These are phyloP conservation scores for Chrysopogon serrulatus DNA, from an alignment of 176 grass and related monocot species.

Conservation along the genomic window DNA sequence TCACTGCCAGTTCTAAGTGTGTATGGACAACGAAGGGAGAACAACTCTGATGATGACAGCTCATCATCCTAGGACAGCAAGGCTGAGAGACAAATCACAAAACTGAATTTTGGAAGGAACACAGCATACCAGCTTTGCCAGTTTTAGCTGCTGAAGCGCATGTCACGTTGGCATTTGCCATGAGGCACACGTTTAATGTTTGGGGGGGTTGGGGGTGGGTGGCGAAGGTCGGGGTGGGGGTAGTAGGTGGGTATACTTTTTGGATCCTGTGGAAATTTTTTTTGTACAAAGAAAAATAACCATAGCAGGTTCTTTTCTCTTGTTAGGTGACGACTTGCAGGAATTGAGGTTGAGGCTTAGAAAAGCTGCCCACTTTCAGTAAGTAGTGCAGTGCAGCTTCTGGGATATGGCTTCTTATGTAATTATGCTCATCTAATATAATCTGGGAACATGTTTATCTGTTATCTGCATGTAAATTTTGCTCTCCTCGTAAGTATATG, in stretches of 20 bases:
- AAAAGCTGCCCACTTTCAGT: conserved; percentile 13
- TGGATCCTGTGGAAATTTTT: conserved; percentile 14
- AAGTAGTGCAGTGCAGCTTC: conserved; percentile 4
- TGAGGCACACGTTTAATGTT: conserved; percentile 6
- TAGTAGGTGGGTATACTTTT: conserved; percentile 20
- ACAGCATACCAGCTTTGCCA: conserved; percentile 1
- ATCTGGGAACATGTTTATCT: not conserved
- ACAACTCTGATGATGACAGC: conserved; percentile 72
- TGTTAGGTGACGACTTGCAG: conserved; percentile 22
- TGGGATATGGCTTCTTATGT: conserved; percentile 12
- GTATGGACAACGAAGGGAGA: conserved; percentile 43
- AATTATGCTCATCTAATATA: conserved; percentile 16
- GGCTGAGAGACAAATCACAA: not conserved
- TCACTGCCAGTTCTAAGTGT: conserved; percentile 59
- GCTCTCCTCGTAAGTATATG: not conserved
- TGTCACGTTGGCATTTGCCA: conserved; percentile 9
- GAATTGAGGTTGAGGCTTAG: conserved; percentile 13
- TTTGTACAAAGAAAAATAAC: conserved; percentile 49
- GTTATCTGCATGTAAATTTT: not conserved
- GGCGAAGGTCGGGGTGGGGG: not conserved
- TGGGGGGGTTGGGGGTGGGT: too few species aligned
- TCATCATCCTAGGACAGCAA: conserved; percentile 47
- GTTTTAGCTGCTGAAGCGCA: conserved; percentile 16
- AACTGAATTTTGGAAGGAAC: conserved; percentile 22
- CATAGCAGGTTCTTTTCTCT: conserved; percentile 17